A percentile compares a stretch with the other conserved stretches of the same genome.
These are phyloP conservation scores for Hypoxylon sp. DNA, from an alignment of 2,329 filamentous ascomycete species.

Conservation along the genomic window DNA sequence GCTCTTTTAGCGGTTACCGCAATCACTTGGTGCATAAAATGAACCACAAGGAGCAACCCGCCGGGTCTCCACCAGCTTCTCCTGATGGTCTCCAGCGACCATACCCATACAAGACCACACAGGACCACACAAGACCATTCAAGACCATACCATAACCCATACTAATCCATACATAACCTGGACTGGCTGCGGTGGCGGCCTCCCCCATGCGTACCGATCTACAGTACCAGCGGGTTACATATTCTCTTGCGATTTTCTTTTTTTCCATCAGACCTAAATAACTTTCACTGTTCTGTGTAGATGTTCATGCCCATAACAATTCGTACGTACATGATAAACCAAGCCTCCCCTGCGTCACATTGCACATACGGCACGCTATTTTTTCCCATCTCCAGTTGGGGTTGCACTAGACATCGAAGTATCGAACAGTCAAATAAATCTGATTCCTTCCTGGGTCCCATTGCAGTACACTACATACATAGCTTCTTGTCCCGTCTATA, in stretches of 20 bases:
- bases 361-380: slow-evolving; percentile 39
- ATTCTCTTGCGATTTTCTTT: slow-evolving; percentile 27
- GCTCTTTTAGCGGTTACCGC: slow-evolving; percentile 41
- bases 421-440: slow-evolving; percentile 27
- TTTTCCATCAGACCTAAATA: slow-evolving; percentile 27
- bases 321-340: slow-evolving; percentile 42
- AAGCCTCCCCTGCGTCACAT: slow-evolving; percentile 48
- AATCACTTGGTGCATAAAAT: slow-evolving; percentile 44
- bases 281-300: slow-evolving; percentile 38
- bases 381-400: slow-evolving; percentile 29
- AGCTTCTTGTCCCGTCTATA: slow-evolving; percentile 41
- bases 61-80: slow-evolving; percentile 42
- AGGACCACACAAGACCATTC: slow-evolving; percentile 2
- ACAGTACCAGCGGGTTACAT: slow-evolving; percentile 40
- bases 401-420: slow-evolving; percentile 41
- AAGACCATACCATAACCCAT: slow-evolving; percentile 14
- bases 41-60: slow-evolving; percentile 45
- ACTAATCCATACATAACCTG: slow-evolving; percentile 20
- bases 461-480: slow-evolving; percentile 10
- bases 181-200: slow-evolving; percentile 38
- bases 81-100: slow-evolving; percentile 41
- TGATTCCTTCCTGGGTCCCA: slow-evolving; percentile 27
- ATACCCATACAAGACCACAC: slow-evolving; percentile 18
- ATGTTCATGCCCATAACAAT: slow-evolving; percentile 22
- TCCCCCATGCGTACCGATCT: slow-evolving; percentile 42